Conservation (phyloP, 257 asterid genomes). For the Rubia yunnanensis region DNA sequence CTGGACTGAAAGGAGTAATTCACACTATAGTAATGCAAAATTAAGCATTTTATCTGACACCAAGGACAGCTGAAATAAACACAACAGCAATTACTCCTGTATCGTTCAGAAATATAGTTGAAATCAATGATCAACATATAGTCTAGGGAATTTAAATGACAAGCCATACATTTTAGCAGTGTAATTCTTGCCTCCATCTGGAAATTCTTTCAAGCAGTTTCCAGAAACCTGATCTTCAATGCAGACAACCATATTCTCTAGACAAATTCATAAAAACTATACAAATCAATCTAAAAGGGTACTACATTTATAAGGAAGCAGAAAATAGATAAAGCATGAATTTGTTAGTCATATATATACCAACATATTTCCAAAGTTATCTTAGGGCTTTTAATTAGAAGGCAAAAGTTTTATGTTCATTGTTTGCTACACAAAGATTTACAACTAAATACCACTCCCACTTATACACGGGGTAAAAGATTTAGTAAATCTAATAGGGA, state of each 20-base stretch:
- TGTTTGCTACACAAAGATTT: not conserved
- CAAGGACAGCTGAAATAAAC: not conserved
- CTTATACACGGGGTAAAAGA: not conserved
- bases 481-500: conserved; percentile 9
- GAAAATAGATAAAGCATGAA: not conserved
- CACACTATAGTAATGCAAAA: not conserved
- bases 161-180: conserved; percentile 53
- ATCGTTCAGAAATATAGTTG: not conserved
- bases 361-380: not conserved
- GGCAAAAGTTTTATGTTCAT: not conserved
- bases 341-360: not conserved
- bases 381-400: not conserved
- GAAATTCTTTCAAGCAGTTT: conserved; percentile 67
- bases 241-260: conserved; percentile 96
- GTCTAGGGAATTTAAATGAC: conserved; percentile 4
- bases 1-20: not conserved
- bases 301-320: not conserved
- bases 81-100: not conserved
- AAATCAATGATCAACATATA: not conserved
- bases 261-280: conserved; percentile 19
- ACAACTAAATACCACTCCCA: not conserved
- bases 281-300: conserved; percentile 7
- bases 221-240: conserved; percentile 72
- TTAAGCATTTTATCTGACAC: not conserved
- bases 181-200: conserved; percentile 51